Evolutionary conservation across 805 yeast species (phyloP).

Genomic region (Kodamaea nitidulidarum): DNA sequence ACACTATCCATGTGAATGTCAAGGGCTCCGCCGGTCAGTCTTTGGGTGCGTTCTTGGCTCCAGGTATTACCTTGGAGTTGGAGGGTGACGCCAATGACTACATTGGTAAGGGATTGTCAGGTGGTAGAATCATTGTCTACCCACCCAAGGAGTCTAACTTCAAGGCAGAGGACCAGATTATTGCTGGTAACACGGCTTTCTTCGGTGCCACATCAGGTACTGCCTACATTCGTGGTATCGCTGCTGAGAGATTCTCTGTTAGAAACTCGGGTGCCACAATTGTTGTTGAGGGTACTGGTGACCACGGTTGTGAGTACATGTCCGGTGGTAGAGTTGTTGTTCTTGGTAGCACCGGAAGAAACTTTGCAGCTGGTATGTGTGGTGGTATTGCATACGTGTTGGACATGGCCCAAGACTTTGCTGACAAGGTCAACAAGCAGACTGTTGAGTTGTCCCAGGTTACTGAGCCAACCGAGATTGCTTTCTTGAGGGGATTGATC

Average conservation of each 20-base stretch:
- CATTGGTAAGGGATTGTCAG: constrained; percentile 95
- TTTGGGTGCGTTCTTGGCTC: constrained; percentile 95
- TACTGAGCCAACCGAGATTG: constrained; percentile 87
- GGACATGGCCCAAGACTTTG: constrained; percentile 91
- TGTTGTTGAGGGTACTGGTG: constrained; percentile 96
- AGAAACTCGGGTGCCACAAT: constrained; percentile 98
- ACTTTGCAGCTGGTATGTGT: constrained; percentile 97
- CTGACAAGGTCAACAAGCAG: constrained; percentile 70
- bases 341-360: constrained; percentile 85
- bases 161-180: constrained; percentile 93
- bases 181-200: constrained; percentile 95
- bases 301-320: constrained; percentile 99
- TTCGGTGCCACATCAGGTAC: constrained; percentile 97
- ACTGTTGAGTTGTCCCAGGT: constrained; percentile 76
- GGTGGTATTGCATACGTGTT: constrained; percentile 98
- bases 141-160: constrained; percentile 83
- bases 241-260: constrained; percentile 97
- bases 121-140: constrained; percentile 88
- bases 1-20: constrained; percentile 89
- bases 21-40: constrained; percentile 97
- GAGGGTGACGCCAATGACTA: constrained; percentile 98
- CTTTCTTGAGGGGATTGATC: constrained; percentile 85
- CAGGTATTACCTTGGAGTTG: constrained; percentile 90
- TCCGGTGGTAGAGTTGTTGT: constrained; percentile 98
- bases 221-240: constrained; percentile 93